phyloP scores from a whole-genome alignment of 2,329 filamentous ascomycete species.

The Aspergillus sp. region DNA sequence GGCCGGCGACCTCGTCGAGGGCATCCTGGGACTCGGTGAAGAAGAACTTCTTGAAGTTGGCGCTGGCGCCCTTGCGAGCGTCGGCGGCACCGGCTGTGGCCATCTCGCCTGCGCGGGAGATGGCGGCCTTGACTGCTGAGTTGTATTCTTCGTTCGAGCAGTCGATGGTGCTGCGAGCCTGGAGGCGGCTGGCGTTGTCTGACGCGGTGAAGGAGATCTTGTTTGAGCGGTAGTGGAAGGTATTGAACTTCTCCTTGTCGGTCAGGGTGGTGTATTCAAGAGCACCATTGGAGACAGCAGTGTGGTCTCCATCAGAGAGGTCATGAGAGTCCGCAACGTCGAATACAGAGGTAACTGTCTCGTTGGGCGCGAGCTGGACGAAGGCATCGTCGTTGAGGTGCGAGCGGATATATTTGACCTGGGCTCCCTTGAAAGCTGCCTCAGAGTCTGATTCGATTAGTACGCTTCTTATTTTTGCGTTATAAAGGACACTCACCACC shows the following conservation, averaged over 20 bases:
- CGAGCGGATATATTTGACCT: not conserved
- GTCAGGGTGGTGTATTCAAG: too few species aligned
- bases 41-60: slow-evolving; percentile 15
- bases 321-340: slow-evolving; percentile 11
- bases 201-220: too few species aligned
- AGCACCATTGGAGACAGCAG: too few species aligned
- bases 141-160: too few species aligned
- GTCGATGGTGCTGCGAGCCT: too few species aligned
- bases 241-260: too few species aligned
- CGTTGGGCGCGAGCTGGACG: slow-evolving; percentile 10
- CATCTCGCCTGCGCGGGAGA: too few species aligned
- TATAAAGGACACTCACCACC: slow-evolving; percentile 1
- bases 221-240: too few species aligned
- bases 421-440: slow-evolving; percentile 9
- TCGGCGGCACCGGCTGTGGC: slow-evolving; percentile 5
- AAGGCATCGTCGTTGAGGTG: slow-evolving; percentile 12
- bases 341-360: slow-evolving; percentile 14
- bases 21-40: slow-evolving; percentile 5
- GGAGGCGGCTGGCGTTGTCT: too few species aligned
- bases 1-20: not conserved
- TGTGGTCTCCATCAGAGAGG: not conserved
- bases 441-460: not conserved
- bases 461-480: too few species aligned
- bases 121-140: too few species aligned
- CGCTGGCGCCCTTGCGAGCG: slow-evolving; percentile 7